These are phyloP conservation scores for Tanacetum coccineum DNA, from an alignment of 129 eudicot genomes.

Conservation along the genomic window DNA sequence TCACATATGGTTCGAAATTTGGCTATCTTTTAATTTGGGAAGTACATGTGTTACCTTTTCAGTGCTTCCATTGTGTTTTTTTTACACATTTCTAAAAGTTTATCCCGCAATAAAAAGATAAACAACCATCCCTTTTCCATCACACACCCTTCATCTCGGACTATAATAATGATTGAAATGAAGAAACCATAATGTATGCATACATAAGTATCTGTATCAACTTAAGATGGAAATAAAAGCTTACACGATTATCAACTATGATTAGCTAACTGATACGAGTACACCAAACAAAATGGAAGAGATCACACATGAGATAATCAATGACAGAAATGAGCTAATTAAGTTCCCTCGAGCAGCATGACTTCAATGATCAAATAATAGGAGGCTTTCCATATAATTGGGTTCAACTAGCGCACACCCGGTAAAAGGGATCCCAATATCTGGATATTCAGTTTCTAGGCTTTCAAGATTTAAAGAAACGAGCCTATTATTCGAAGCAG, in stretches of 20 bases:
- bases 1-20: no score
- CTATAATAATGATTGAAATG: background rate
- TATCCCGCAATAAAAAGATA: no score
- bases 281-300: background rate
- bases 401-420: constrained; percentile 17
- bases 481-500: constrained; percentile 19
- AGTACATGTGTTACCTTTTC: no score
- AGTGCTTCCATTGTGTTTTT: no score
- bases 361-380: constrained; percentile 15
- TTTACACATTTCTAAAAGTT: no score
- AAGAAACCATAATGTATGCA: background rate
- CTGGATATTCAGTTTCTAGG: constrained; percentile 12
- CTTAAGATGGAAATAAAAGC: background rate
- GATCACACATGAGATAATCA: no score
- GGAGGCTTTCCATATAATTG: constrained; percentile 24
- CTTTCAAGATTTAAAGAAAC: constrained; percentile 28
- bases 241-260: constrained; percentile 2
- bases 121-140: no score
- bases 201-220: background rate
- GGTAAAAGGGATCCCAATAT: constrained; percentile 17
- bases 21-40: no score
- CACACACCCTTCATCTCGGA: no score
- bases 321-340: no score
- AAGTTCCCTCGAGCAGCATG: constrained; percentile 2
- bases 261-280: background rate